A percentile compares a stretch with the other conserved stretches of the same genome.
Evolutionary conservation across 257 asterid genomes (phyloP).

Genomic region (Paraleonurus japonicus): DNA sequence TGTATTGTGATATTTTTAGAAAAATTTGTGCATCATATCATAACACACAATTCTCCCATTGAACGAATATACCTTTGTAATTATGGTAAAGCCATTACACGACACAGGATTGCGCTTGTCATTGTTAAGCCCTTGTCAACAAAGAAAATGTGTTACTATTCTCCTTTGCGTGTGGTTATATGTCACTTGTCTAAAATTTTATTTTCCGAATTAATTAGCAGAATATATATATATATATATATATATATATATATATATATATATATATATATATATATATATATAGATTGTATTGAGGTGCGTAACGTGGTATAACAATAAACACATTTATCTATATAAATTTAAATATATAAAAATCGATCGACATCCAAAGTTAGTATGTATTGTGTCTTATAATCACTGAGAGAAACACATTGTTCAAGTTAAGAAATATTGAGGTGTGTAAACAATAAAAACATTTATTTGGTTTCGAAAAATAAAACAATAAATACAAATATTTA

Average conservation of each 20-base stretch:
- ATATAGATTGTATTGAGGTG: no score
- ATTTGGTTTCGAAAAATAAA: no score
- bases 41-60: no score
- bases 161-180: conserved; percentile 6
- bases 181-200: conserved; percentile 3
- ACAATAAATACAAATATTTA: no score
- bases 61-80: no score
- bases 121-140: neutral
- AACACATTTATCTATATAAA: no score
- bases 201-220: neutral
- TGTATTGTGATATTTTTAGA: no score
- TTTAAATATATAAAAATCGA: neutral
- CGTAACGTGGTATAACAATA: neutral
- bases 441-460: no score
- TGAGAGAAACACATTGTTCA: neutral
- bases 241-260: no score
- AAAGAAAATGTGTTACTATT: neutral
- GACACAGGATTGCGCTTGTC: conserved; percentile 13
- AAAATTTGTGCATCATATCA: no score
- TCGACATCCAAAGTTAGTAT: neutral
- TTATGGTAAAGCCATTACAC: conserved; percentile 3
- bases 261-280: no score
- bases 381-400: neutral
- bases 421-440: neutral
- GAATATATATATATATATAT: no score